Evolutionary conservation across 495 filamentous ascomycete genomes (phyloP).

Genomic region (Tuber borchii): DNA sequence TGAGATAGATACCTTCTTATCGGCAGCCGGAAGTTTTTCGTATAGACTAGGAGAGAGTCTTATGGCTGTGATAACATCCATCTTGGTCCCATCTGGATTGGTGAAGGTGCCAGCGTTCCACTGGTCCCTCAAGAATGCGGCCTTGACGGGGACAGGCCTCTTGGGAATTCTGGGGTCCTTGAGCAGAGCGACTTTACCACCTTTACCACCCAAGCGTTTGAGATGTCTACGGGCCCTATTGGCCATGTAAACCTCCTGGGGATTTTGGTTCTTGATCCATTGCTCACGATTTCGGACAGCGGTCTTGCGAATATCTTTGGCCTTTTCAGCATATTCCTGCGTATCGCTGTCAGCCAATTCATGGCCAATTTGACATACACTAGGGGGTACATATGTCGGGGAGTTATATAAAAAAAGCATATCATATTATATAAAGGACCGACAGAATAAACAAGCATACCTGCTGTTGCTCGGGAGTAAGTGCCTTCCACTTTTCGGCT

Average conservation of each 20-base stretch:
- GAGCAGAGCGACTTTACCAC: not conserved
- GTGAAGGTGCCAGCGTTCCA: conserved; percentile 1
- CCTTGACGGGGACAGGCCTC: not conserved
- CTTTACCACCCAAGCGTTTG: conserved; percentile 6
- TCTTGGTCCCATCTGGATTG: not conserved
- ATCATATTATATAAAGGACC: not conserved
- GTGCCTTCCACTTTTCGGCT: conserved; percentile 5
- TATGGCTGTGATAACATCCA: not conserved
- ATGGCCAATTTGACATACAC: not conserved
- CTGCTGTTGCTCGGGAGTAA: conserved; percentile 14
- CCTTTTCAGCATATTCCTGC: conserved; percentile 10
- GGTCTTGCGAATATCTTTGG: not conserved
- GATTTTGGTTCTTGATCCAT: conserved; percentile 7
- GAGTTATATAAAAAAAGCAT: not conserved
- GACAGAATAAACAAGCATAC: conserved; percentile 5
- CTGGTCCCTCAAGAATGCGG: conserved; percentile 4
- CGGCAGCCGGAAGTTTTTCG: not conserved
- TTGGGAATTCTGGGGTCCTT: conserved; percentile 15
- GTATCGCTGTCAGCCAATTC: conserved; percentile 3
- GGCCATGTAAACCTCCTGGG: conserved; percentile 7
- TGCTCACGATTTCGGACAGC: not conserved
- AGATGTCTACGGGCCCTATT: conserved; percentile 24
- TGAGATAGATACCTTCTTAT: conserved; percentile 23
- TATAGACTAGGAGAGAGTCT: not conserved
- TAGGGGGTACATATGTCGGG: not conserved